Evolutionary conservation across 78 protist species (phyloP).

Genomic region (Dictyostelium brefeldianum): DNA sequence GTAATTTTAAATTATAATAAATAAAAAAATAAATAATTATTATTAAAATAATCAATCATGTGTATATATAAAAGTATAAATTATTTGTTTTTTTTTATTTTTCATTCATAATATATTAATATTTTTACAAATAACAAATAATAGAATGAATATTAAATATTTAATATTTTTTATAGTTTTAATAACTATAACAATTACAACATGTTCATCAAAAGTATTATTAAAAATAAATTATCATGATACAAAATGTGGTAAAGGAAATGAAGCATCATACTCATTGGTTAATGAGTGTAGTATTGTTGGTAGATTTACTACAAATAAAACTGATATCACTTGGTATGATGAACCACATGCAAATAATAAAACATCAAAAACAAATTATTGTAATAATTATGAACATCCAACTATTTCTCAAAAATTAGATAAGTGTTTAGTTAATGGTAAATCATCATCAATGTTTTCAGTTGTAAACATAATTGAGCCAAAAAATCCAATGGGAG

Average conservation of each 20-base stretch:
- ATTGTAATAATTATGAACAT: neutral
- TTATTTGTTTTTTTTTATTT: too few species aligned
- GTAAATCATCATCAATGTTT: neutral
- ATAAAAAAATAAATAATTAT: too few species aligned
- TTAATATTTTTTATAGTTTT: too few species aligned
- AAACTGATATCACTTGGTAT: neutral
- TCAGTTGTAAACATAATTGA: neutral
- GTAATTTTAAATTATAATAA: too few species aligned
- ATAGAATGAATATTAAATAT: neutral
- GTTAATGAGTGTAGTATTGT: neutral
- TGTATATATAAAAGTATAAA: too few species aligned
- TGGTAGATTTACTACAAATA: neutral
- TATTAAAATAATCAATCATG: too few species aligned
- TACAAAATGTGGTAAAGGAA: neutral
- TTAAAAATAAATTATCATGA: neutral
- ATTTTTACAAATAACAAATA: too few species aligned
- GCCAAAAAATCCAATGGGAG: neutral
- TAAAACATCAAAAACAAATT: neutral
- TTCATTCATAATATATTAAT: too few species aligned
- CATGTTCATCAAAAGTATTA: neutral
- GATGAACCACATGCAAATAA: neutral
- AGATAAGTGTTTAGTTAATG: neutral
- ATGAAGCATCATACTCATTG: neutral
- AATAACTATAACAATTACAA: neutral
- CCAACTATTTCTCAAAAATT: neutral